Conservation (phyloP, 495 filamentous ascomycete species). For the Lepidopterella palustris region DNA sequence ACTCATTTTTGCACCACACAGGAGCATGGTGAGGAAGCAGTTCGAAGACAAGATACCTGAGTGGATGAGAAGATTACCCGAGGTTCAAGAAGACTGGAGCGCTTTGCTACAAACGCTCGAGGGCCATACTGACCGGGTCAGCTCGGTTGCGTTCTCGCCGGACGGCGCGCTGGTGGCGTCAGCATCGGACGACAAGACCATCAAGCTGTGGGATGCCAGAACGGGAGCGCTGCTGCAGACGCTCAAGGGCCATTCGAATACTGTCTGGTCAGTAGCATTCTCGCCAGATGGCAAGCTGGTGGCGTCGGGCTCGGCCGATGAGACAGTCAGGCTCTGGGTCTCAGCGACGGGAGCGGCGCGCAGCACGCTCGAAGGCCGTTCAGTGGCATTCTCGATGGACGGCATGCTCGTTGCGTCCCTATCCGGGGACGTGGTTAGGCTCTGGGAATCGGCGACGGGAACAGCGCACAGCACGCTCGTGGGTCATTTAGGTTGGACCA, state of each 20-base stretch:
- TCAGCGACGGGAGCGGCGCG: neutral
- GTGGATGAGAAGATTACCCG: neutral
- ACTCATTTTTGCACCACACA: conserved; percentile 35
- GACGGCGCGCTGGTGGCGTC: conserved; percentile 48
- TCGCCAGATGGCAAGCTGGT: conserved; percentile 58
- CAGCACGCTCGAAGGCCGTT: too few species aligned
- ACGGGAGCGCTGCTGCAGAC: conserved; percentile 57
- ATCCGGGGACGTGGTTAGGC: too few species aligned
- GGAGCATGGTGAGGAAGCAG: conserved; percentile 26
- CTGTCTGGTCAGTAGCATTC: conserved; percentile 90
- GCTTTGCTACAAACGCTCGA: conserved; percentile 68
- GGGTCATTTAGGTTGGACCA: too few species aligned
- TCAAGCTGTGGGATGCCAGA: neutral
- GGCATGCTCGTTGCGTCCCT: too few species aligned
- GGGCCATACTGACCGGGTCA: conserved; percentile 89
- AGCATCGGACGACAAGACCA: neutral
- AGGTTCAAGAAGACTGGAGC: conserved; percentile 6
- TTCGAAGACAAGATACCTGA: conserved; percentile 2
- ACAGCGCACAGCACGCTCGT: too few species aligned
- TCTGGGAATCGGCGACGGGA: too few species aligned
- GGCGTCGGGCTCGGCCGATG: neutral
- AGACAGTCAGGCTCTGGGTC: neutral
- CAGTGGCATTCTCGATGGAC: too few species aligned
- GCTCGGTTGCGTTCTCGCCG: conserved; percentile 81
- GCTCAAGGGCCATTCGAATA: conserved; percentile 82